Evolutionary conservation across 2,329 filamentous ascomycete species (phyloP).

Genomic region (Xylariaceae sp.): DNA sequence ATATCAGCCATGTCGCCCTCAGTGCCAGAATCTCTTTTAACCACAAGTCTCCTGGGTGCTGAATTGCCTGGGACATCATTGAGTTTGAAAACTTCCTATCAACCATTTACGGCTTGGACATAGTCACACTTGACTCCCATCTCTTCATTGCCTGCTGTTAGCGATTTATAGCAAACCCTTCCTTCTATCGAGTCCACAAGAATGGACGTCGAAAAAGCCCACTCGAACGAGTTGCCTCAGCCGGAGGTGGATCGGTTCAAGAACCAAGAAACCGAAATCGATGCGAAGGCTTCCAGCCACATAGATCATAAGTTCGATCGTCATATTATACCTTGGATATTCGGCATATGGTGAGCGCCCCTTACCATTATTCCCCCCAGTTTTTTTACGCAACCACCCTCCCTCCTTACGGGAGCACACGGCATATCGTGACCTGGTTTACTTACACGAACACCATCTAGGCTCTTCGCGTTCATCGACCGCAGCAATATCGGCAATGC

Average conservation of each 20-base stretch:
- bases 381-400: not conserved
- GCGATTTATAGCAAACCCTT: not conserved
- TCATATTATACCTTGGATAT: constrained; percentile 27
- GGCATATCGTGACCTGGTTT: not conserved
- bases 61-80: no score
- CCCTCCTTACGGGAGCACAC: not conserved
- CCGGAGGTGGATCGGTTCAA: constrained; percentile 13
- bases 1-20: not conserved
- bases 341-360: constrained; percentile 23
- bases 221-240: constrained; percentile 12
- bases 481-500: constrained; percentile 47
- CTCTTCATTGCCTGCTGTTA: not conserved
- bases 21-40: no score
- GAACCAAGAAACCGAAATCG: constrained; percentile 1
- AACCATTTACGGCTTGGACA: not conserved
- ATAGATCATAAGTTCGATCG: constrained; percentile 24
- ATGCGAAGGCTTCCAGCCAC: constrained; percentile 14
- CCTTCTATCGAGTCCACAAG: not conserved
- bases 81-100: not conserved
- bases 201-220: constrained; percentile 10
- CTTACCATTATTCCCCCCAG: not conserved
- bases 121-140: not conserved
- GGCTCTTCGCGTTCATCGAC: constrained; percentile 42
- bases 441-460: constrained; percentile 5
- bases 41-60: no score